These are phyloP conservation scores for Cudoniella acicularis DNA, from an alignment of 495 filamentous ascomycete genomes.

Conservation along the genomic window DNA sequence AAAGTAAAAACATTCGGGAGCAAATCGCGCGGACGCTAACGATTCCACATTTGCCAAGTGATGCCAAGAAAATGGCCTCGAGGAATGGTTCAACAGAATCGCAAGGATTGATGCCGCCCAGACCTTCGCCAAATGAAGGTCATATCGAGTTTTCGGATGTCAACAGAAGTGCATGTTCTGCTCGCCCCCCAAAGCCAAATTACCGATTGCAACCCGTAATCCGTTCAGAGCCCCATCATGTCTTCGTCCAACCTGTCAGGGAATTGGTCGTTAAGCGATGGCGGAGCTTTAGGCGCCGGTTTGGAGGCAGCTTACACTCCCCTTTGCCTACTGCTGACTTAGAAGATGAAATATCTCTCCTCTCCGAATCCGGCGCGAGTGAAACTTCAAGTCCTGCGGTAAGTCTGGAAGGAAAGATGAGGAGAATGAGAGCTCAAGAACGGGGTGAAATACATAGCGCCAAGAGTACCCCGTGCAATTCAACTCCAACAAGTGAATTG, in stretches of 20 bases:
- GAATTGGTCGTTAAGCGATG: slow-evolving; percentile 25
- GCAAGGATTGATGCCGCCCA: neutral
- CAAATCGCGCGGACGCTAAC: neutral
- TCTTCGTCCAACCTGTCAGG: slow-evolving; percentile 26
- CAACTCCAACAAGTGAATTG: slow-evolving; percentile 13
- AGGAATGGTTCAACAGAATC: neutral
- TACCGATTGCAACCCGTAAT: slow-evolving; percentile 16
- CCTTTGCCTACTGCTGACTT: slow-evolving; percentile 2
- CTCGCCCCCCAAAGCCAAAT: neutral
- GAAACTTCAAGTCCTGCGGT: slow-evolving; percentile 1
- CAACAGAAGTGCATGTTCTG: neutral
- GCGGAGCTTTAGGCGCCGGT: slow-evolving; percentile 16
- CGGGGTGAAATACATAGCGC: slow-evolving; percentile 21
- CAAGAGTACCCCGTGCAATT: slow-evolving; percentile 15
- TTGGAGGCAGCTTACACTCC: slow-evolving; percentile 13
- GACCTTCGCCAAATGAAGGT: neutral
- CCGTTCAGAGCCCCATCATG: slow-evolving; percentile 23
- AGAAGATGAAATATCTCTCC: neutral
- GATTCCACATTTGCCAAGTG: neutral
- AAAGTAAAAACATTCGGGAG: neutral
- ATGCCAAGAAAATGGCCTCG: neutral
- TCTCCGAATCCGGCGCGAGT: slow-evolving; percentile 8
- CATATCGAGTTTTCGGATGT: neutral
- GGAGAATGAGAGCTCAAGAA: slow-evolving; percentile 19
- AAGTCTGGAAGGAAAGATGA: slow-evolving; percentile 12